A percentile compares a stretch with the other conserved stretches of the same genome.
These are phyloP conservation scores for Entomophthora muscae DNA, from an alignment of 371 early-diverging fungal genomes.

Conservation along the genomic window DNA sequence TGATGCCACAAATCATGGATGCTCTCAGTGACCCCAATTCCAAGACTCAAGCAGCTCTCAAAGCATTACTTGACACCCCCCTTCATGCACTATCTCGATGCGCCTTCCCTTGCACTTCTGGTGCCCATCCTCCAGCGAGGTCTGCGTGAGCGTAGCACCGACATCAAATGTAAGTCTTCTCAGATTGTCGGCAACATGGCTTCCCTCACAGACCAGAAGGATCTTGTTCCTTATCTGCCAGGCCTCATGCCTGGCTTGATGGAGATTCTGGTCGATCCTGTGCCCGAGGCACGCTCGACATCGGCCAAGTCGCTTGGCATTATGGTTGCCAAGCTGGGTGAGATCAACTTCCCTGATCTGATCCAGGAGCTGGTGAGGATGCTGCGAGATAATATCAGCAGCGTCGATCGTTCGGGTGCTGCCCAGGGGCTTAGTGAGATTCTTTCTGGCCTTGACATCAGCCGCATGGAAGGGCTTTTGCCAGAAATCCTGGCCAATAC, in stretches of 20 bases:
- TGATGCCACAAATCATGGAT: conserved; percentile 70
- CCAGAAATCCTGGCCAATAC: conserved; percentile 79
- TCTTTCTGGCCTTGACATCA: conserved; percentile 73
- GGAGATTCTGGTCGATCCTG: conserved; percentile 83
- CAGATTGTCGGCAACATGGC: conserved; percentile 97
- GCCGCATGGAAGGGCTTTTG: conserved; percentile 69
- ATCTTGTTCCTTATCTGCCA: conserved; percentile 71
- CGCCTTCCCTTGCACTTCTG: conserved; percentile 86
- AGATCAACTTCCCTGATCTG: conserved; percentile 79
- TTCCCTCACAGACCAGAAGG: conserved; percentile 73
- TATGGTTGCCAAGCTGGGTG: conserved; percentile 80
- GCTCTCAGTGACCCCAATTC: conserved; percentile 80
- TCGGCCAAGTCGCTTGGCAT: conserved; percentile 86
- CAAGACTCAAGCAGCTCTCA: conserved; percentile 64
- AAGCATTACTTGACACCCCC: conserved; percentile 73
- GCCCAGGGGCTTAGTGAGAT: conserved; percentile 94
- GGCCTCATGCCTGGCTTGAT: conserved; percentile 71
- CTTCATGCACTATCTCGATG: conserved; percentile 94
- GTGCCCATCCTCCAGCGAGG: conserved; percentile 91
- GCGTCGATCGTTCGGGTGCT: conserved; percentile 90
- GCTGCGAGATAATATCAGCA: conserved; percentile 70
- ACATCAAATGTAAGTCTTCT: conserved; percentile 82
- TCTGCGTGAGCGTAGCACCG: conserved; percentile 70
- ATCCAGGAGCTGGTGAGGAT: conserved; percentile 66
- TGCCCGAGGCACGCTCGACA: conserved; percentile 87